Base-by-base conservation (phyloP, 768 basidiomycete species). In the Auriscalpium orientale region DNA sequence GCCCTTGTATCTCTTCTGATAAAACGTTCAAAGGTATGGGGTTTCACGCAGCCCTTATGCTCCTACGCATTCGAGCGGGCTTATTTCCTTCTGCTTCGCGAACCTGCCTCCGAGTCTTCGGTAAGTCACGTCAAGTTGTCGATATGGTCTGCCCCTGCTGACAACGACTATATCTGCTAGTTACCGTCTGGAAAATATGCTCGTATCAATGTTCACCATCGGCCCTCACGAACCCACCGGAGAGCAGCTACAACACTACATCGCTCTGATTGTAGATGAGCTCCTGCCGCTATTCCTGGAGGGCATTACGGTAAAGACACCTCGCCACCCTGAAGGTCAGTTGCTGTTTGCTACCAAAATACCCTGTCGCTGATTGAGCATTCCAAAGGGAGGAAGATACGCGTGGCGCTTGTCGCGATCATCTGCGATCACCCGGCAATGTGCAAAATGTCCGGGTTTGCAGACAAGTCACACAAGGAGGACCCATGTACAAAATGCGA, bases 401-500 rank as follows among this genome's bases (percentile, higher is more conserved):
- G 38, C 13, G 54, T 56, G 2, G 58, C 50, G 12, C 49, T 58
- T 16, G 18, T 58, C 2, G 45, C 33, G 8, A 45, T 62, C 15
- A 54, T 62, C 7, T 58, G 57, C 33, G 58, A 62, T 40, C 60
- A 62, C 44, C 60, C 60, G 2, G 57, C 55, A 10, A 56, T 58
- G 57, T 62, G 60, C 55, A 58, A 58, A 46, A 40, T 62, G 33
- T 52, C 45, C 34, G 60, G 60, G 12, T 58, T 58, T 28, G 54
- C 57, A 5, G 60, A 62, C 34, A 46, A 62, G 20, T 11, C 33
- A 6, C 57, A 58, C 51, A 53, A 44, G 28, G 51, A 21, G 8
- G 46, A 22, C 4, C 60, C 60, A n/a, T 62, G 60, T 22, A 52
- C 57, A 12, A 46, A 56, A 43, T 53, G 63, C 53, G 21, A 49